Base-by-base conservation (phyloP, 2,329 filamentous ascomycete genomes). In the Huntiella savannae region DNA sequence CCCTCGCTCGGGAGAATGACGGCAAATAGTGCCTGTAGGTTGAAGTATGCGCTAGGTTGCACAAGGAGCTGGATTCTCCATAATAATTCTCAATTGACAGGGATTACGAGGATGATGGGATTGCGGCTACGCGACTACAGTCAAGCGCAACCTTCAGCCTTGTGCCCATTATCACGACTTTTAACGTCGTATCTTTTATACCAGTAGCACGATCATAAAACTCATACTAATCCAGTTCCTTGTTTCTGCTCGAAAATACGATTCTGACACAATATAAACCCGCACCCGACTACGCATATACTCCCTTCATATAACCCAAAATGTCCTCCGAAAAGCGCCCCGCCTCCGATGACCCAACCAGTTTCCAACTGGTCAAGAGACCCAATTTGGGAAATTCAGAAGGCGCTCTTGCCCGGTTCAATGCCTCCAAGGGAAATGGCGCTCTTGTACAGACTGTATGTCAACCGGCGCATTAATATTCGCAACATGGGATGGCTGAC, bases 251-350 rank as follows among this genome's bases (percentile, higher is more conserved):
- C 22, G 22, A 28, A 28, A 7, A 28, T 5, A 28, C 22, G 7
- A 8, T 8, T 28, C 22, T 8, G 6, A 28, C 7, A 7, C 3
- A 28, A 7, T 28, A 28, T 17, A 17, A 17, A 17, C 6, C 22
- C 22, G 5, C 22, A 28, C 7, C 4, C 7, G 22, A 28, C 22
- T 8, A 28, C 22, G 7, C 22, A 28, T 28, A 28, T 28, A 28
- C 22, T 28, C 22, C 22, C 5, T 28, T 6, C 6, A 28, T 28
- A 28, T 2, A 28, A 28, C 22, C 19, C 4, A 58, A n/a, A 50
- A 95, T 94, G 87, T 85, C 86, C 33, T 73, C 82, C 52, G 87
- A 93, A 63, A 96, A 98, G 66, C 77, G 91, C 58, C 82, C 86
- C 50, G 86, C 87, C n/a, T 78, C 82, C 51, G 80, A 82, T 54